Evolutionary conservation across 2,329 filamentous ascomycete genomes (phyloP).

Genomic region (Monosporascus sp.): DNA sequence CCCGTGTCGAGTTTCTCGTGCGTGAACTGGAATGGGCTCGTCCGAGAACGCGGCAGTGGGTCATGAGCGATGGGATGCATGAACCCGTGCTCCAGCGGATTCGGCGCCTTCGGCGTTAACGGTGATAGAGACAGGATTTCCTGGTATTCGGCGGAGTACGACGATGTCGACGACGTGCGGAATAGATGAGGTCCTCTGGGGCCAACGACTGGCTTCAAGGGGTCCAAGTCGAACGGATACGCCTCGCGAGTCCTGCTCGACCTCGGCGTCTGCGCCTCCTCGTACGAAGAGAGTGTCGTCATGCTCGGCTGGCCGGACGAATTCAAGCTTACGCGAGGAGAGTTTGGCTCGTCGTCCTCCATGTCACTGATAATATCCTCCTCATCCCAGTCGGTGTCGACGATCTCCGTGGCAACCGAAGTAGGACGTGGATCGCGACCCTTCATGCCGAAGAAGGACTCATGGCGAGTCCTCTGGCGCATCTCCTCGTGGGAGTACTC

Average conservation of each 20-base stretch:
- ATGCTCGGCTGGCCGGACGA: constrained; percentile 73
- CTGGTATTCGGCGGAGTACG: constrained; percentile 45
- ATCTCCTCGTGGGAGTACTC: constrained; percentile 42
- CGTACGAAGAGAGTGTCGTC: constrained; percentile 81
- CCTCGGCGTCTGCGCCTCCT: constrained; percentile 74
- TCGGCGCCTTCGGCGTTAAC: constrained; percentile 59
- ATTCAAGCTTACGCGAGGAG: constrained; percentile 61
- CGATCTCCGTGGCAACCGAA: constrained; percentile 71
- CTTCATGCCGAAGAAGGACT: constrained; percentile 58
- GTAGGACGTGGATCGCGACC: constrained; percentile 52
- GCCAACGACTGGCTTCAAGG: constrained; percentile 66
- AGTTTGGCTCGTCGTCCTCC: constrained; percentile 53
- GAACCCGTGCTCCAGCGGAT: constrained; percentile 30
- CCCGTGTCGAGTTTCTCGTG: constrained; percentile 52
- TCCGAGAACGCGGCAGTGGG: constrained; percentile 31
- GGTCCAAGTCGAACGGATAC: constrained; percentile 56
- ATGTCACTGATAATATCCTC: constrained; percentile 53
- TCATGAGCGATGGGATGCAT: constrained; percentile 32
- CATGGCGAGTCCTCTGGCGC: constrained; percentile 46
- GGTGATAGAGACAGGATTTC: constrained; percentile 65
- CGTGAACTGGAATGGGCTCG: constrained; percentile 48
- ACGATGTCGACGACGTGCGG: constrained; percentile 58
- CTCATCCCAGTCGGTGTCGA: constrained; percentile 71
- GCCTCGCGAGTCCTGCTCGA: constrained; percentile 55
- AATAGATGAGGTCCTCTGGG: constrained; percentile 86